A percentile compares a stretch with the other conserved stretches of the same genome.
Evolutionary conservation across 345 rosid genomes (phyloP).

Genomic region (Zanthoxylum bungeanum): DNA sequence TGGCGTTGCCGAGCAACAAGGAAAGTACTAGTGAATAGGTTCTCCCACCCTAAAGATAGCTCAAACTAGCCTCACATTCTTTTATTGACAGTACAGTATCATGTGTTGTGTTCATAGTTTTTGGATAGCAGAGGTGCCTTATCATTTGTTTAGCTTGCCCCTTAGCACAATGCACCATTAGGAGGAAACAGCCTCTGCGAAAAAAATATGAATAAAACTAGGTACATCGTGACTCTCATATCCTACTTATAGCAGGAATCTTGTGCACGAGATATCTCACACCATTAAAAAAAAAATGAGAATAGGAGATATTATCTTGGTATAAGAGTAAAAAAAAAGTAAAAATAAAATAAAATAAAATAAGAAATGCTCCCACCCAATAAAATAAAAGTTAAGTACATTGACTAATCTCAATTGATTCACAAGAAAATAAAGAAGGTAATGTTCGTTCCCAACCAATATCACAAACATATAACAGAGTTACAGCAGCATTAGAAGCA

Average conservation of each 20-base stretch:
- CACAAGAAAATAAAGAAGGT: slow-evolving; percentile 12
- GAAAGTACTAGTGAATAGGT: slow-evolving; percentile 50
- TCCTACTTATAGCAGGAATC: too few relatives aligned
- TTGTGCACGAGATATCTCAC: too few relatives aligned
- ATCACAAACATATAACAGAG: slow-evolving; percentile 19
- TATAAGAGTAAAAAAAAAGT: too few relatives aligned
- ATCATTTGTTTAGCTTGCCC: too few relatives aligned
- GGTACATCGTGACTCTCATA: too few relatives aligned
- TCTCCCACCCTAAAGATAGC: slow-evolving; percentile 19
- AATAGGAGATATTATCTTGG: too few relatives aligned
- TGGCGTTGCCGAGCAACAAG: slow-evolving; percentile 64
- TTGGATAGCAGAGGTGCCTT: slow-evolving; percentile 11
- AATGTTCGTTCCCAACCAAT: slow-evolving; percentile 14
- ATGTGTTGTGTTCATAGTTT: slow-evolving; percentile 13
- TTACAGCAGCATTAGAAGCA: slow-evolving; percentile 22
- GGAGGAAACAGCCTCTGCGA: too few relatives aligned
- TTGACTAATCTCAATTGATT: slow-evolving; percentile 14
- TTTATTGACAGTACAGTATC: too few relatives aligned
- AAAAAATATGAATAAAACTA: too few relatives aligned
- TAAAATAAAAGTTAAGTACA: slow-evolving; percentile 9
- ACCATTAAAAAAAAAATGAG: too few relatives aligned
- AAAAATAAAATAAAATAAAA: too few relatives aligned
- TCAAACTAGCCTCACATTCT: background rate
- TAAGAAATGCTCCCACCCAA: slow-evolving; percentile 1
- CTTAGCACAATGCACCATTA: too few relatives aligned